Conservation (phyloP, 768 basidiomycete species). For the Suillus variegatus region DNA sequence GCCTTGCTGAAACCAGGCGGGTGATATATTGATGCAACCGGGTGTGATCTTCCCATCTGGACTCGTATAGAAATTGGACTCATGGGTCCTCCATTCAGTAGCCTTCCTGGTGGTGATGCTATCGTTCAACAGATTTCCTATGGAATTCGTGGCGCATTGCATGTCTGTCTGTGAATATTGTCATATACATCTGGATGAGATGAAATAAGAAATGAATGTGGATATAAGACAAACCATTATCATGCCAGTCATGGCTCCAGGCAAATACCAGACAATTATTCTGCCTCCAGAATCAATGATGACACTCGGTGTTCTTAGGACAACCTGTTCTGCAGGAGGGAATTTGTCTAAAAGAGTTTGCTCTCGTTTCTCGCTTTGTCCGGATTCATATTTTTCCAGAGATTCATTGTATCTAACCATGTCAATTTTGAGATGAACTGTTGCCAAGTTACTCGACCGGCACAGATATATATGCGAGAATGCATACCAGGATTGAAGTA, state of each 20-base stretch:
- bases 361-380: too few relatives aligned
- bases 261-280: conserved; percentile 1
- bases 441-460: too few relatives aligned
- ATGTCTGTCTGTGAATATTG: too few relatives aligned
- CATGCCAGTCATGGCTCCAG: not conserved
- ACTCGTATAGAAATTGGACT: not conserved
- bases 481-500: too few relatives aligned
- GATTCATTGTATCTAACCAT: too few relatives aligned
- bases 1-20: not conserved
- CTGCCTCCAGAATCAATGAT: not conserved
- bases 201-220: not conserved
- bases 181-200: not conserved
- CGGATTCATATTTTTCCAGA: too few relatives aligned
- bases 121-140: not conserved
- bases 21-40: not conserved
- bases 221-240: not conserved
- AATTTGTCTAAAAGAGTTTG: too few relatives aligned
- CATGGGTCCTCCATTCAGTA: not conserved
- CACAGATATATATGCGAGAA: too few relatives aligned
- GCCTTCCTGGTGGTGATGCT: not conserved
- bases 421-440: too few relatives aligned
- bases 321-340: too few relatives aligned
- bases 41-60: not conserved
- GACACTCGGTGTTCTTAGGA: not conserved
- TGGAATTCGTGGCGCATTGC: too few relatives aligned